phyloP scores from a whole-genome alignment of 768 basidiomycete species.

The Calocera viscosa region DNA sequence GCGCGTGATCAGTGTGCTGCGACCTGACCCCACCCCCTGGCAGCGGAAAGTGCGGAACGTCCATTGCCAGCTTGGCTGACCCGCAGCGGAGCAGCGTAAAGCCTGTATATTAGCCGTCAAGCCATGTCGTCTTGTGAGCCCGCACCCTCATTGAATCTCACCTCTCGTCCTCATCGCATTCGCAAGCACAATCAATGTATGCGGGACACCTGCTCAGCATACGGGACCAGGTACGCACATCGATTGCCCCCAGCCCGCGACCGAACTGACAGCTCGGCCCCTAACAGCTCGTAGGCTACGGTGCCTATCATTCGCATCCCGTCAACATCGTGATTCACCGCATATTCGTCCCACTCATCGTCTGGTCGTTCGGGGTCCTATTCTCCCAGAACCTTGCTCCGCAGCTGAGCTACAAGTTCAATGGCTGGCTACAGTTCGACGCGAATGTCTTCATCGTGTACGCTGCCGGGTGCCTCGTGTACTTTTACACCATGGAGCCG shows the following conservation, averaged over 20 bases:
- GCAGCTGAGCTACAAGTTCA: slow-evolving; percentile 32
- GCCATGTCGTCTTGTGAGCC: too few relatives aligned
- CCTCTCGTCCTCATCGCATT: background rate
- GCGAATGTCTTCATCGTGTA: slow-evolving; percentile 52
- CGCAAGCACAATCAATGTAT: background rate
- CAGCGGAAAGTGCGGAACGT: too few relatives aligned
- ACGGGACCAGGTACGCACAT: background rate
- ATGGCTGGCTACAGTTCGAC: slow-evolving; percentile 55
- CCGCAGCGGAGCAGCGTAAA: too few relatives aligned
- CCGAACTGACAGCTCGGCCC: background rate
- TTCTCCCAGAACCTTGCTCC: background rate
- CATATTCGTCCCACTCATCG: slow-evolving; percentile 66
- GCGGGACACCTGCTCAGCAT: background rate
- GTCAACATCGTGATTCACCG: slow-evolving; percentile 78
- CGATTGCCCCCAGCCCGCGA: background rate
- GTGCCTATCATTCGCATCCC: slow-evolving; percentile 77
- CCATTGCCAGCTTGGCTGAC: too few relatives aligned
- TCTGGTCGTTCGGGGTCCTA: slow-evolving; percentile 44
- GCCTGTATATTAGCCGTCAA: too few relatives aligned
- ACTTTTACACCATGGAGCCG: slow-evolving; percentile 75
- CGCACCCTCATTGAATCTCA: background rate
- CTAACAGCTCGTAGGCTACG: slow-evolving; percentile 75
- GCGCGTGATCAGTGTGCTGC: too few relatives aligned
- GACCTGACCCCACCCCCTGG: too few relatives aligned
- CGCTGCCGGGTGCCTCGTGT: slow-evolving; percentile 47